Percentiles rank a stretch among this genome's conserved stretches.
phyloP scores from a whole-genome alignment of 2,329 filamentous ascomycete species.

The Colletotrichum liaoningense region DNA sequence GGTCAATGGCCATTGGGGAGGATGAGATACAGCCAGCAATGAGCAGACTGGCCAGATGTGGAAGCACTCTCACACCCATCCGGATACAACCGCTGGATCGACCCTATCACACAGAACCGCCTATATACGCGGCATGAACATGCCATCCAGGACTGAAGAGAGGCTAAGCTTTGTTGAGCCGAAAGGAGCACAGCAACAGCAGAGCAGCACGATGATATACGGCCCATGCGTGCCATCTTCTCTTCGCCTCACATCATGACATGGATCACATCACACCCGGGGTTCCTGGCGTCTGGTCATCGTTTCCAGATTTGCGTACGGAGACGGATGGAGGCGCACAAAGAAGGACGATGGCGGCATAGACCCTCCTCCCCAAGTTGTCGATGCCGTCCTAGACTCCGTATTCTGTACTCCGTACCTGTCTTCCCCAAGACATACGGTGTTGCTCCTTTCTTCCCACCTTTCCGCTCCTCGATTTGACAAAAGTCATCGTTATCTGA shows the following conservation, averaged over 20 bases:
- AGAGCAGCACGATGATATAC: background rate
- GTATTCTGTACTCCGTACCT: slow-evolving; percentile 30
- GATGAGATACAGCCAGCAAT: background rate
- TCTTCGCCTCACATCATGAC: slow-evolving; percentile 8
- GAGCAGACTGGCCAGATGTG: slow-evolving; percentile 13
- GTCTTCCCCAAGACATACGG: slow-evolving; percentile 17
- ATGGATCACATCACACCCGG: slow-evolving; percentile 6
- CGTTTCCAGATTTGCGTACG: background rate
- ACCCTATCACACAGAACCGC: background rate
- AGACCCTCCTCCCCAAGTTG: background rate
- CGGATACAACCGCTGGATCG: slow-evolving; percentile 17
- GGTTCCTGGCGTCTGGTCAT: background rate
- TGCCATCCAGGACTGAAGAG: background rate
- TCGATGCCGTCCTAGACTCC: background rate
- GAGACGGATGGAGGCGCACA: background rate
- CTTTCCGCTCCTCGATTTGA: slow-evolving; percentile 13
- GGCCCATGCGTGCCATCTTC: background rate
- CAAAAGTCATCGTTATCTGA: slow-evolving; percentile 25
- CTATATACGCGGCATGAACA: slow-evolving; percentile 1
- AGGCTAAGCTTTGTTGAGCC: slow-evolving; percentile 5
- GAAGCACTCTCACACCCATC: slow-evolving; percentile 9
- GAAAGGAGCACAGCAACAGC: background rate
- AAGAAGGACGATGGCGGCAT: background rate
- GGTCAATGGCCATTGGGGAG: background rate
- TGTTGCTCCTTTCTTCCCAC: slow-evolving; percentile 26